Evolutionary conservation across 2,329 filamentous ascomycete species (phyloP).

Genomic region (Endothia cerciana): DNA sequence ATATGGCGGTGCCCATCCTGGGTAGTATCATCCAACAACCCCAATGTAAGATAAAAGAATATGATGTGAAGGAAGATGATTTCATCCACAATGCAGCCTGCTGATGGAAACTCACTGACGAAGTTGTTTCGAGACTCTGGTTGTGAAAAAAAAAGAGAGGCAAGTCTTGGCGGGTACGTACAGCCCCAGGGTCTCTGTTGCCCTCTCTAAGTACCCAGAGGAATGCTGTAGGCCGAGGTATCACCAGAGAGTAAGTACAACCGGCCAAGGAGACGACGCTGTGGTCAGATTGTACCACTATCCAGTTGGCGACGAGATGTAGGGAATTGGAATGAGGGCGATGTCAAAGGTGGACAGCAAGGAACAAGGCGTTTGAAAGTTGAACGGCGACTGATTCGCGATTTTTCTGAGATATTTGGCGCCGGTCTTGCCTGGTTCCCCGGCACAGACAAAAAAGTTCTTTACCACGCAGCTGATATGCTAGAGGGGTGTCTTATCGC

Average conservation of each 20-base stretch:
- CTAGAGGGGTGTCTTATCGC: conserved; percentile 5
- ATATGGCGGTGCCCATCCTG: neutral
- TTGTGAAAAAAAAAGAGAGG: neutral
- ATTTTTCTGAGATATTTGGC: neutral
- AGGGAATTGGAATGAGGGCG: neutral
- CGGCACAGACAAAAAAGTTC: neutral
- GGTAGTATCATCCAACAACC: neutral
- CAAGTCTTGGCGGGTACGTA: neutral
- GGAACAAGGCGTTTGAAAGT: neutral
- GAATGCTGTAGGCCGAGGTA: neutral
- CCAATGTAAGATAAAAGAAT: neutral
- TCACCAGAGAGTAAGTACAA: neutral
- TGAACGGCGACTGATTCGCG: conserved; percentile 6
- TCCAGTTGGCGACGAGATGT: neutral
- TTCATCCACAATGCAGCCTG: neutral
- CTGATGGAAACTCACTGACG: neutral
- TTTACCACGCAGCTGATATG: conserved; percentile 1
- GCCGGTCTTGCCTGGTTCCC: conserved; percentile 3
- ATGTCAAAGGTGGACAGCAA: neutral
- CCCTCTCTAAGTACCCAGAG: neutral
- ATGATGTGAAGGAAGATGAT: neutral
- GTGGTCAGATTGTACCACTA: neutral
- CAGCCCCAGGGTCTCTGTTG: neutral
- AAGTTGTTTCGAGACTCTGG: neutral
- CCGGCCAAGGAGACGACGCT: neutral